Evolutionary conservation across 352 stramenopile genomes (phyloP).

Genomic region (Phytophthora quininea): DNA sequence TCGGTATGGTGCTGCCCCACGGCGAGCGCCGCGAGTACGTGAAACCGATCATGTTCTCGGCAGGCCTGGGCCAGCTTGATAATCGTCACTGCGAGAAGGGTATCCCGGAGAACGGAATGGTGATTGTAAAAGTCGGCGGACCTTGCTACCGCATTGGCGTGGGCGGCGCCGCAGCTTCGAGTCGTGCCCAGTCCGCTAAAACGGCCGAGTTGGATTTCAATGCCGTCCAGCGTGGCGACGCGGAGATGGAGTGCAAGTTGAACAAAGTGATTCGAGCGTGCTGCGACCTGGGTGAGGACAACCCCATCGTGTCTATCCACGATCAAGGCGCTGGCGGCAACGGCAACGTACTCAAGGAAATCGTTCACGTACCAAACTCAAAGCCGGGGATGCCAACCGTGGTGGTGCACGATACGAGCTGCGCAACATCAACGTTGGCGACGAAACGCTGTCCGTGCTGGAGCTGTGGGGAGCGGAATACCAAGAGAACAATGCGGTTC

Average conservation of each 20-base stretch:
- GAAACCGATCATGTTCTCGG: constrained; percentile 99
- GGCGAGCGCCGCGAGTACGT: constrained; percentile 98
- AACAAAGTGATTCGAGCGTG: constrained; percentile 98
- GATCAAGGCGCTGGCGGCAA: constrained; percentile 99
- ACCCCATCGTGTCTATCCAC: constrained; percentile 98
- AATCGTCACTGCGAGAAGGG: constrained; percentile 92
- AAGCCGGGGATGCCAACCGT: constrained; percentile 83
- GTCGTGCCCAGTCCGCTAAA: constrained; percentile 89
- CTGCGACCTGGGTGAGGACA: constrained; percentile 94
- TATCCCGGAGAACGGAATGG: constrained; percentile 92
- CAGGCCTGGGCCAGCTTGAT: constrained; percentile 95
- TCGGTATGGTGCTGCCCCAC: constrained; percentile 93
- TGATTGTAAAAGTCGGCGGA: constrained; percentile 97
- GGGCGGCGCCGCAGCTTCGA: constrained; percentile 95
- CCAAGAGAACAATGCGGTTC: constrained; percentile 98
- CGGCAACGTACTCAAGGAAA: constrained; percentile 99
- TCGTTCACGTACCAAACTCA: constrained; percentile 69
- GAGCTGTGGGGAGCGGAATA: constrained; percentile 99
- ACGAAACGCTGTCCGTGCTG: constrained; percentile 95
- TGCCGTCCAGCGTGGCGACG: constrained; percentile 97
- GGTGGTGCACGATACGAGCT: constrained; percentile 91
- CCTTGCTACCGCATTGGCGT: constrained; percentile 98
- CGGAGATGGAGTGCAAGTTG: constrained; percentile 99
- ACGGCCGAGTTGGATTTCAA: constrained; percentile 97
- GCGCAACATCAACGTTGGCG: constrained; percentile 93